phyloP scores from a whole-genome alignment of 805 yeast genomes.

The Saccharomycopsis fibuligera region DNA sequence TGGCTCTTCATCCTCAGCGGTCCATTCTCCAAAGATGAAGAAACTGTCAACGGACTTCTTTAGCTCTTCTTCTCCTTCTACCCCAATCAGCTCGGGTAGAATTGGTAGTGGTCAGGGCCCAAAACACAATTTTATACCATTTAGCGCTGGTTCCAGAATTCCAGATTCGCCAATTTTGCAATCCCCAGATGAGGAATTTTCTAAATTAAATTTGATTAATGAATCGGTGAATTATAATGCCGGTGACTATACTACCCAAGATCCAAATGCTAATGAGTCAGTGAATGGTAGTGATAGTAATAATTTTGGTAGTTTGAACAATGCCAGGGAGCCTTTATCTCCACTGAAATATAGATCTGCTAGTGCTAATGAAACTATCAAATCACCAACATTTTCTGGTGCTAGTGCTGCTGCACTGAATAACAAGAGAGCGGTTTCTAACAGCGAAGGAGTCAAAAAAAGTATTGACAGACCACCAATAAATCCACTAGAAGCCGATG shows the following conservation, averaged over 20 bases:
- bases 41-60: background rate
- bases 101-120: too few species aligned
- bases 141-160: slow-evolving; percentile 13
- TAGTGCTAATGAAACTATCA: slow-evolving; percentile 18
- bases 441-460: background rate
- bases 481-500: background rate
- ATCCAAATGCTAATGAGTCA: too few species aligned
- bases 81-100: background rate
- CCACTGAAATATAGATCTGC: slow-evolving; percentile 16
- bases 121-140: slow-evolving; percentile 7
- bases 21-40: background rate
- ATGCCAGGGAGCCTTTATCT: background rate
- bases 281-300: slow-evolving; percentile 2
- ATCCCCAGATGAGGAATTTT: slow-evolving; percentile 7
- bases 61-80: slow-evolving; percentile 3
- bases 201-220: slow-evolving; percentile 3
- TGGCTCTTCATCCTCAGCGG: background rate
- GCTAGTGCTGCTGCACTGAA: background rate
- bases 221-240: too few species aligned
- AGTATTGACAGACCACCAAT: background rate
- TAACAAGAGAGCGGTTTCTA: slow-evolving; percentile 3
- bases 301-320: background rate
- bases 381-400: background rate
- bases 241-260: background rate
- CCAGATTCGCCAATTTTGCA: slow-evolving; percentile 15